phyloP scores from a whole-genome alignment of 208 protist species.

The Herpetomonas muscarum region DNA sequence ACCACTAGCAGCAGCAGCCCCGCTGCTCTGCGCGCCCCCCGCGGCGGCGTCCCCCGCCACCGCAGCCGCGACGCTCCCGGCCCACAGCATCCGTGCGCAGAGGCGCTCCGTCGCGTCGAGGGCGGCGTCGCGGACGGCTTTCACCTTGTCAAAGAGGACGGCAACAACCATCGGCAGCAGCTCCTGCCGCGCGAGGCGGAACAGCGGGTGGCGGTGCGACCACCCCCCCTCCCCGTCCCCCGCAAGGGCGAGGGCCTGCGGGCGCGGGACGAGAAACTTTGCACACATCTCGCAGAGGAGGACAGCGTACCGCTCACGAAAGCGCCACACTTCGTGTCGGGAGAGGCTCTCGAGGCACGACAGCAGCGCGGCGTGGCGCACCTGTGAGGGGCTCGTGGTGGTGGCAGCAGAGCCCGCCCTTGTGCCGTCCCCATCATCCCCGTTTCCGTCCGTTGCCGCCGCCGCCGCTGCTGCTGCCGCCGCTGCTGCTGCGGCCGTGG shows the following conservation, averaged over 20 bases:
- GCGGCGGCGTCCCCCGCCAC: neutral
- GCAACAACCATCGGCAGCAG: constrained; percentile 65
- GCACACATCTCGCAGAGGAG: constrained; percentile 61
- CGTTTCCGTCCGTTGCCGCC: neutral
- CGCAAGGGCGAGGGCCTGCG: neutral
- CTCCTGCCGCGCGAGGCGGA: constrained; percentile 53
- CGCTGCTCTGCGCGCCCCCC: too few relatives aligned
- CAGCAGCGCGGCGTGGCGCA: constrained; percentile 44
- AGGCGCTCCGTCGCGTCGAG: constrained; percentile 44
- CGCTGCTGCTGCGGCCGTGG: constrained; percentile 1
- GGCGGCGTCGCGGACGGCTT: constrained; percentile 63
- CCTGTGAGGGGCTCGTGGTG: too few relatives aligned
- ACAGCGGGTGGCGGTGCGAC: constrained; percentile 32
- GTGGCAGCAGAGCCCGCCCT: too few relatives aligned
- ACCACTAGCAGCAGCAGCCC: neutral
- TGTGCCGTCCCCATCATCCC: constrained; percentile 6
- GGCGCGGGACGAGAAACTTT: constrained; percentile 27
- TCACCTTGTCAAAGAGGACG: constrained; percentile 78
- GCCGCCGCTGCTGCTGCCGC: neutral
- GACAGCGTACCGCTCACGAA: constrained; percentile 53
- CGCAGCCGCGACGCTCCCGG: too few relatives aligned
- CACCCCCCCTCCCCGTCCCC: neutral
- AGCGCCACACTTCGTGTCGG: constrained; percentile 72
- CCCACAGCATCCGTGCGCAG: constrained; percentile 25
- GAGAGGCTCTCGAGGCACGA: constrained; percentile 43